Conservation (phyloP, 768 basidiomycete genomes). For the Rossbeevera mucosa region DNA sequence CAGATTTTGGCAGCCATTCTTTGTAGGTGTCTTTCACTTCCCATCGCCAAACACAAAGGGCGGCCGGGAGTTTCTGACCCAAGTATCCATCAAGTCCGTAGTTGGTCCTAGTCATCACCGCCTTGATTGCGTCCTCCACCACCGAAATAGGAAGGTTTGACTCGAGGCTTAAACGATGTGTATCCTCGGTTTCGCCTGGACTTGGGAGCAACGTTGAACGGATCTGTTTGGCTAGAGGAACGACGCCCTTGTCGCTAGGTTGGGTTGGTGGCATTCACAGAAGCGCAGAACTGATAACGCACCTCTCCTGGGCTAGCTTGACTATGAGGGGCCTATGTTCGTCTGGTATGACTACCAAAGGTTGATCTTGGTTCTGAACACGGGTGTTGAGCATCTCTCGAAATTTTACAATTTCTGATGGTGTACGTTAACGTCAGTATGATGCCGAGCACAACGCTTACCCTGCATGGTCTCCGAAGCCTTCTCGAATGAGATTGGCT, state of each 20-base stretch:
- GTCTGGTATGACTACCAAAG: conserved; percentile 59
- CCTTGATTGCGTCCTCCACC: conserved; percentile 64
- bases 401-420: conserved; percentile 69
- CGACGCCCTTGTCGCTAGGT: conserved; percentile 66
- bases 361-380: conserved; percentile 41
- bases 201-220: conserved; percentile 64
- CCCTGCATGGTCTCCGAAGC: conserved; percentile 80
- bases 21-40: conserved; percentile 61
- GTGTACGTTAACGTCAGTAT: neutral
- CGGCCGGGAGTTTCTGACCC: conserved; percentile 53
- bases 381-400: conserved; percentile 64
- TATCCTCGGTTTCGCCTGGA: conserved; percentile 50
- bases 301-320: conserved; percentile 87
- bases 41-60: conserved; percentile 82
- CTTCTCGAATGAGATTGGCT: conserved; percentile 68
- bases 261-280: conserved; percentile 8
- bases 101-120: conserved; percentile 64
- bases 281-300: conserved; percentile 9
- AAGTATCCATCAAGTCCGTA: conserved; percentile 64
- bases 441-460: conserved; percentile 26
- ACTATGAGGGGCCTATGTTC: conserved; percentile 72
- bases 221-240: conserved; percentile 62
- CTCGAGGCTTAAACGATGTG: conserved; percentile 31
- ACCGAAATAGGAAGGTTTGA: conserved; percentile 39
- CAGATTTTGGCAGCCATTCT: conserved; percentile 65